phyloP scores from a whole-genome alignment of 2,329 filamentous ascomycete species.

The Cryoendolithus antarcticus region DNA sequence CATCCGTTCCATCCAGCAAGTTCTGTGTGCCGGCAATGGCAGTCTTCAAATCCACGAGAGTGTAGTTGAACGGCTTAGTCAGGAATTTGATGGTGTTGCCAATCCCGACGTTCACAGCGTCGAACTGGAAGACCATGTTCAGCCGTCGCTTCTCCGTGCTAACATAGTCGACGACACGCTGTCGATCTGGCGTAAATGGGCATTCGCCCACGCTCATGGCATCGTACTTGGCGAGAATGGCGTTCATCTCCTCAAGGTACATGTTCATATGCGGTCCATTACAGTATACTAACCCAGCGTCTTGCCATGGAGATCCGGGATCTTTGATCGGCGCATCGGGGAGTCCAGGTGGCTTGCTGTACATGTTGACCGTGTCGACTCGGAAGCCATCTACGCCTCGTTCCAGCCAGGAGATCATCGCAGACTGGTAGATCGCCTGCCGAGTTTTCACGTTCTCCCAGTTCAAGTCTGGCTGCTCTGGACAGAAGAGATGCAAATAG shows the following conservation, averaged over 20 bases:
- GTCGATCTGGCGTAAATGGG: conserved; percentile 33
- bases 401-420: conserved; percentile 57
- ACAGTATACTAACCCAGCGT: conserved; percentile 7
- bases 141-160: conserved; percentile 43
- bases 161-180: conserved; percentile 41
- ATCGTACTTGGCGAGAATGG: conserved; percentile 34
- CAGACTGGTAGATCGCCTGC: conserved; percentile 52
- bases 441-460: conserved; percentile 63
- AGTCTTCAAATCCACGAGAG: conserved; percentile 15
- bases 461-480: conserved; percentile 72
- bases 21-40: conserved; percentile 15
- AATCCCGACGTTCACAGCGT: conserved; percentile 39
- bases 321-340: conserved; percentile 10
- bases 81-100: conserved; percentile 6
- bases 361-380: conserved; percentile 16
- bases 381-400: conserved; percentile 46
- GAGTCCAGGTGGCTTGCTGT: conserved; percentile 11
- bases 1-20: conserved; percentile 45
- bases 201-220: conserved; percentile 40
- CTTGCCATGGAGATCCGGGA: conserved; percentile 8
- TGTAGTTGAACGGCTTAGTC: conserved; percentile 11
- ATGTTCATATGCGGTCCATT: conserved; percentile 32
- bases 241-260: conserved; percentile 33
- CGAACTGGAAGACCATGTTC: conserved; percentile 61
- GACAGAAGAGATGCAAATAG: conserved; percentile 64